These are phyloP conservation scores for Microcos paniculata DNA, from an alignment of 345 rosid genomes.

Conservation along the genomic window DNA sequence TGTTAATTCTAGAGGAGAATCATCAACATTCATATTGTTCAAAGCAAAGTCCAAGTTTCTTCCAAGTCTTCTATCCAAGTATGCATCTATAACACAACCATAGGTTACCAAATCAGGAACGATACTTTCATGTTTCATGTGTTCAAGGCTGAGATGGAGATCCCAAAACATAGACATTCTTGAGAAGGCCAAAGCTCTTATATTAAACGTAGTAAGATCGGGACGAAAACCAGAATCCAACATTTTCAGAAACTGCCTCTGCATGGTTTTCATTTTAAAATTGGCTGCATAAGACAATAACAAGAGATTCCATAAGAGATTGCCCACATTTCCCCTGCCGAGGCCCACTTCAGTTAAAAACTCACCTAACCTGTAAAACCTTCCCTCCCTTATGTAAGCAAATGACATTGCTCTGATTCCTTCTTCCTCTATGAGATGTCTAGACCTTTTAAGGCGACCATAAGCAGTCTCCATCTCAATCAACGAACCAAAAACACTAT, in stretches of 20 bases:
- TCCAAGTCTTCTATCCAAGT: slow-evolving; percentile 67
- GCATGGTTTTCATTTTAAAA: slow-evolving; percentile 90
- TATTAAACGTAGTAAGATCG: slow-evolving; percentile 74
- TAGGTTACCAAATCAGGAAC: slow-evolving; percentile 78
- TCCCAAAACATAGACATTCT: slow-evolving; percentile 84
- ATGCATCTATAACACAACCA: slow-evolving; percentile 82
- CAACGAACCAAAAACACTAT: slow-evolving; percentile 50
- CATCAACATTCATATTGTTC: slow-evolving; percentile 52
- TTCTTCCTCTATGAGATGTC: slow-evolving; percentile 48
- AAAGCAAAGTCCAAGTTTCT: slow-evolving; percentile 65
- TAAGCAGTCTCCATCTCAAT: slow-evolving; percentile 66
- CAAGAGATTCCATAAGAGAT: slow-evolving; percentile 73
- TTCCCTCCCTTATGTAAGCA: slow-evolving; percentile 43
- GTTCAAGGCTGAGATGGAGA: slow-evolving; percentile 82
- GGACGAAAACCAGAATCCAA: slow-evolving; percentile 61
- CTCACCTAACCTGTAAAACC: slow-evolving; percentile 57
- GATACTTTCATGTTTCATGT: slow-evolving; percentile 61
- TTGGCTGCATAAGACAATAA: slow-evolving; percentile 74
- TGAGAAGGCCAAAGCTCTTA: slow-evolving; percentile 73
- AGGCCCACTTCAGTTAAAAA: slow-evolving; percentile 71
- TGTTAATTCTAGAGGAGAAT: slow-evolving; percentile 45
- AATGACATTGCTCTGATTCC: slow-evolving; percentile 59
- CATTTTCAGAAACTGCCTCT: slow-evolving; percentile 70
- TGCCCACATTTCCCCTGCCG: slow-evolving; percentile 56
- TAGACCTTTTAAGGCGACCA: slow-evolving; percentile 49